These are phyloP conservation scores for Crithidia expoeki DNA, from an alignment of 208 protist species.

Conservation along the genomic window DNA sequence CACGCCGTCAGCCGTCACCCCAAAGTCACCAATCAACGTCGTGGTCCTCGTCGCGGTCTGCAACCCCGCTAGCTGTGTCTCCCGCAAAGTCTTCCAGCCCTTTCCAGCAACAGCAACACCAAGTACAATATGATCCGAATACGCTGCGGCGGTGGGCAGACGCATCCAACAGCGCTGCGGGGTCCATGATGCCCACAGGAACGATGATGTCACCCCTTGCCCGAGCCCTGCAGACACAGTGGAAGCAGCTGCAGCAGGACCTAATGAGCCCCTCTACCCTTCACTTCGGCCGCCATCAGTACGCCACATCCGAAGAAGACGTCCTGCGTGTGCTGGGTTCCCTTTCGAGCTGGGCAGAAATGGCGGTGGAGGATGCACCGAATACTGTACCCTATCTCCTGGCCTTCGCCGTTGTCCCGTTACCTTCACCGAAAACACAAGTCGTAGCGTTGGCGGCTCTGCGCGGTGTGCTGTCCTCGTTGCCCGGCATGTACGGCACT, in stretches of 20 bases:
- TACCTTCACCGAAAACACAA: conserved; percentile 67
- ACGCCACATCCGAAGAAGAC: conserved; percentile 34
- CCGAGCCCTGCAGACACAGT: conserved; percentile 54
- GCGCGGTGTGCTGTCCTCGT: conserved; percentile 38
- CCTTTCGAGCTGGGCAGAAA: conserved; percentile 27
- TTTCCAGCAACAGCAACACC: too few relatives aligned
- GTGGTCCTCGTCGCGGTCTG: neutral
- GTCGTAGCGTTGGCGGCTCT: conserved; percentile 58
- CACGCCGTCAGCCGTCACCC: neutral
- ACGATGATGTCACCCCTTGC: conserved; percentile 38
- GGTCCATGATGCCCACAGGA: neutral
- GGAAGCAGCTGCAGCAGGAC: conserved; percentile 49
- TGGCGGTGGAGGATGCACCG: conserved; percentile 48
- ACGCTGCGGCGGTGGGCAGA: neutral
- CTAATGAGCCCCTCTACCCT: conserved; percentile 21
- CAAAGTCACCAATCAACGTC: neutral
- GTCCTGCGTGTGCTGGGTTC: conserved; percentile 43
- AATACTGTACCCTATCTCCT: conserved; percentile 63
- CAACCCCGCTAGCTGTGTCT: neutral
- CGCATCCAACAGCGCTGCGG: neutral
- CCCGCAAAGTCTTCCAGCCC: neutral
- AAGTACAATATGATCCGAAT: too few relatives aligned
- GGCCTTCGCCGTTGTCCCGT: conserved; percentile 60
- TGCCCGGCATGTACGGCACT: conserved; percentile 36
- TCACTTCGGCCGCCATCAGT: conserved; percentile 7